Evolutionary conservation across 208 protist genomes (phyloP).

Genomic region (Tetramitus jugosus): DNA sequence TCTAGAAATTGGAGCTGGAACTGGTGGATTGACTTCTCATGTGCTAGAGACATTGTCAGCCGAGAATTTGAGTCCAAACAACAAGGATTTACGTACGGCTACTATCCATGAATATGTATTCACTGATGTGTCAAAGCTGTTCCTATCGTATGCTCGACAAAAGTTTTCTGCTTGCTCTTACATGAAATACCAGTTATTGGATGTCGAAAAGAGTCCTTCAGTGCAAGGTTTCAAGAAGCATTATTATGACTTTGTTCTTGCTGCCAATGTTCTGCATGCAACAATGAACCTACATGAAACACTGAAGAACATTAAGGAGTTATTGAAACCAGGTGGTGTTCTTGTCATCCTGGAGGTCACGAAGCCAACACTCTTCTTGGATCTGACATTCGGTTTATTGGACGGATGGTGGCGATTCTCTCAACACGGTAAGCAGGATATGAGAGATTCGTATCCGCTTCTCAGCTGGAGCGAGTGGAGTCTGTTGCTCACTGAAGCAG

Average conservation of each 20-base stretch:
- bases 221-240: too few species aligned
- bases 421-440: too few species aligned
- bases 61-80: too few species aligned
- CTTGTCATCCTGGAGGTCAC: background rate
- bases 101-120: constrained; percentile 3
- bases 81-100: too few species aligned
- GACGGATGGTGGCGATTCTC: background rate
- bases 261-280: constrained; percentile 11
- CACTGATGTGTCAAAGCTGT: background rate
- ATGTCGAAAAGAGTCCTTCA: background rate
- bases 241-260: background rate
- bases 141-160: background rate
- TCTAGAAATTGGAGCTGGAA: constrained; percentile 13
- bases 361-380: background rate
- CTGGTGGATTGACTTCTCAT: background rate
- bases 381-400: background rate
- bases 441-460: too few species aligned
- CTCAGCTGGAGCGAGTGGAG: background rate
- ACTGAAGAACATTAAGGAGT: background rate
- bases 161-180: background rate
- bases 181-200: background rate
- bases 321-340: background rate
- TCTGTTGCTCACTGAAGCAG: background rate
- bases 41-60: background rate
- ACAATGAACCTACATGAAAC: background rate